Evolutionary conservation across 768 basidiomycete genomes (phyloP).

Genomic region (Dendrothele bispora): DNA sequence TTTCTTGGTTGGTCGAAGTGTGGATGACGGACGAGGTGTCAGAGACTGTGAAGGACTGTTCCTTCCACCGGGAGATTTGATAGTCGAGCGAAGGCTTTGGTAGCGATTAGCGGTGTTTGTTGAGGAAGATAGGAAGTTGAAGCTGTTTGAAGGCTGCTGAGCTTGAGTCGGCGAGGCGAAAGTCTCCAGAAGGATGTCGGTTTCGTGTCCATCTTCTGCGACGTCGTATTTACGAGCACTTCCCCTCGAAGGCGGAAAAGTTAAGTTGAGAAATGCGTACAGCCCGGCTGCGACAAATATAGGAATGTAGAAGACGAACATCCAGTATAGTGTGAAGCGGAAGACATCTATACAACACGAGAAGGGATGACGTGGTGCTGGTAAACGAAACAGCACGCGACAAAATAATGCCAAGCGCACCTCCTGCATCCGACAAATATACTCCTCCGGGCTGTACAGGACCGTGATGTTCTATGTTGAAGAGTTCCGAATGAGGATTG

Average conservation of each 20-base stretch:
- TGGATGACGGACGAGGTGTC: background rate
- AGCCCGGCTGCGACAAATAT: conserved; percentile 36
- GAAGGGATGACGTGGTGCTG: background rate
- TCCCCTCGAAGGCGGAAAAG: conserved; percentile 34
- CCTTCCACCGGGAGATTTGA: background rate
- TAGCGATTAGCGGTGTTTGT: background rate
- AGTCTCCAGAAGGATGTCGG: no score
- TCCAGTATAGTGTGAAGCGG: conserved; percentile 48
- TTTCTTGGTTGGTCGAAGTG: conserved; percentile 13
- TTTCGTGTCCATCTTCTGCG: no score
- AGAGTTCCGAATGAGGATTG: conserved; percentile 32
- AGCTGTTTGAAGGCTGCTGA: background rate
- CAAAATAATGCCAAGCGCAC: no score
- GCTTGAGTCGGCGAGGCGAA: background rate
- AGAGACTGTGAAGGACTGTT: background rate
- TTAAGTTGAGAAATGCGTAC: conserved; percentile 42
- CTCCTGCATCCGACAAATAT: conserved; percentile 36
- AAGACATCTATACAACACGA: conserved; percentile 33
- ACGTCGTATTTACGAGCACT: no score
- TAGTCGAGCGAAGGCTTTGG: background rate
- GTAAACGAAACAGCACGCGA: conserved; percentile 24
- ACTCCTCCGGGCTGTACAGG: conserved; percentile 30
- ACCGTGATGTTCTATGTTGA: conserved; percentile 13
- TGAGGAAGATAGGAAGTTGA: background rate
- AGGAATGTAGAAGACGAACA: conserved; percentile 44